Percentiles rank a stretch among this genome's conserved stretches.
phyloP scores from a whole-genome alignment of 2,329 filamentous ascomycete species.

The Venturia aucupariae region DNA sequence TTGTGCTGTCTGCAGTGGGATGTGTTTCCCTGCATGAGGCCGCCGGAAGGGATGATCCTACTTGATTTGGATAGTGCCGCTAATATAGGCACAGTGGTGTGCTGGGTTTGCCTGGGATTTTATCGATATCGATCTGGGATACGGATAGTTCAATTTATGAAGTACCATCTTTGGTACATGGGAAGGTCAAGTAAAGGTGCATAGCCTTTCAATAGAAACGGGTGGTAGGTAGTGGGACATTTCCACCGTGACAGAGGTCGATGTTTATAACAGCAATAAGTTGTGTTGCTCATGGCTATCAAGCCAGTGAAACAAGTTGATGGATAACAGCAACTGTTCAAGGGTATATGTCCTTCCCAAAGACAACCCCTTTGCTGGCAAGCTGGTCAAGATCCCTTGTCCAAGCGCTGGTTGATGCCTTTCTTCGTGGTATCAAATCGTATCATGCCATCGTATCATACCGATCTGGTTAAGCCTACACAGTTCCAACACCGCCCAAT shows the following conservation, averaged over 20 bases:
- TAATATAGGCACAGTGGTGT: too few species aligned
- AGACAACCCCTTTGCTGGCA: not conserved
- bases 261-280: not conserved
- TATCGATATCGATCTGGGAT: too few species aligned
- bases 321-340: not conserved
- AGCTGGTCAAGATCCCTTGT: not conserved
- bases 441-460: not conserved
- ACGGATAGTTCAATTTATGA: too few species aligned
- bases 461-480: not conserved
- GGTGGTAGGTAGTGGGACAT: not conserved
- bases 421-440: not conserved
- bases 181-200: too few species aligned
- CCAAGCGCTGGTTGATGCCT: not conserved
- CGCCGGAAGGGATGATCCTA: not conserved
- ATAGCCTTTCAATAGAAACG: not conserved
- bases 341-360: too few species aligned
- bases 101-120: too few species aligned
- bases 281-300: not conserved
- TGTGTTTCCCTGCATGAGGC: constrained; percentile 6
- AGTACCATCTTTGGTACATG: not conserved
- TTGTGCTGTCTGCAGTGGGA: not conserved
- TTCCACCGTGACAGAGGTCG: not conserved
- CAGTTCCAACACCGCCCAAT: not conserved
- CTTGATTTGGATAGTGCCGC: not conserved
- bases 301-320: not conserved